Conservation (phyloP, 2,329 filamentous ascomycete species). For the Botrytis paeoniae region DNA sequence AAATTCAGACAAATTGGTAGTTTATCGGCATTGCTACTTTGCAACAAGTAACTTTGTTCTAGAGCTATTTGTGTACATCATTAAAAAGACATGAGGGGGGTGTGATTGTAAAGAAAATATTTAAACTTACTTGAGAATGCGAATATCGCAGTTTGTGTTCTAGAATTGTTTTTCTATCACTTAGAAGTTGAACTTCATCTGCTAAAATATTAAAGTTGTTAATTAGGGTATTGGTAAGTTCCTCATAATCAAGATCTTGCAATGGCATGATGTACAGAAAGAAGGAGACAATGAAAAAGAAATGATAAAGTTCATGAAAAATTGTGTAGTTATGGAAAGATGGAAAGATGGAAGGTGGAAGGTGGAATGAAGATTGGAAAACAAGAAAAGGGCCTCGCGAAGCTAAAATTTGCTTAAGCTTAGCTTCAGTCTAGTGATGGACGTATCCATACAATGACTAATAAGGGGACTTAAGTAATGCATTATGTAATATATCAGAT, state of each 20-base stretch:
- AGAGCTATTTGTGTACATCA: conserved; percentile 68
- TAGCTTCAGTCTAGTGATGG: conserved; percentile 5
- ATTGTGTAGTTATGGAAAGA: not conserved
- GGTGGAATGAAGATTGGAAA: not conserved
- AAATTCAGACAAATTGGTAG: conserved; percentile 49
- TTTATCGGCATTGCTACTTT: conserved; percentile 59
- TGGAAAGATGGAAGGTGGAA: not conserved
- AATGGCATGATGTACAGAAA: conserved; percentile 32
- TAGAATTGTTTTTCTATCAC: conserved; percentile 61
- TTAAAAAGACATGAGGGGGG: conserved; percentile 24
- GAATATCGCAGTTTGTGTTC: conserved; percentile 66
- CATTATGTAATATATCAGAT: not conserved
- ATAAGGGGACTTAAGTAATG: not conserved
- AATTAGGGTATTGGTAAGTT: conserved; percentile 55
- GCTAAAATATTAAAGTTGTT: conserved; percentile 64
- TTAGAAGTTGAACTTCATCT: conserved; percentile 61
- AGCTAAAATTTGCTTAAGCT: conserved; percentile 10
- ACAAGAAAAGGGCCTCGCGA: conserved; percentile 2
- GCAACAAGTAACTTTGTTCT: conserved; percentile 65
- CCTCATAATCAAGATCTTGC: conserved; percentile 35
- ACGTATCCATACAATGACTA: not conserved
- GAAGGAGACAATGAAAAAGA: conserved; percentile 7
- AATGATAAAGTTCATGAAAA: not conserved
- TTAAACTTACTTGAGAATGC: conserved; percentile 58
- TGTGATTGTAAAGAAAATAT: conserved; percentile 11